Percentiles rank a stretch among this genome's conserved stretches.
phyloP scores from a whole-genome alignment of 495 filamentous ascomycete species.

The Annulohypoxylon stygium region DNA sequence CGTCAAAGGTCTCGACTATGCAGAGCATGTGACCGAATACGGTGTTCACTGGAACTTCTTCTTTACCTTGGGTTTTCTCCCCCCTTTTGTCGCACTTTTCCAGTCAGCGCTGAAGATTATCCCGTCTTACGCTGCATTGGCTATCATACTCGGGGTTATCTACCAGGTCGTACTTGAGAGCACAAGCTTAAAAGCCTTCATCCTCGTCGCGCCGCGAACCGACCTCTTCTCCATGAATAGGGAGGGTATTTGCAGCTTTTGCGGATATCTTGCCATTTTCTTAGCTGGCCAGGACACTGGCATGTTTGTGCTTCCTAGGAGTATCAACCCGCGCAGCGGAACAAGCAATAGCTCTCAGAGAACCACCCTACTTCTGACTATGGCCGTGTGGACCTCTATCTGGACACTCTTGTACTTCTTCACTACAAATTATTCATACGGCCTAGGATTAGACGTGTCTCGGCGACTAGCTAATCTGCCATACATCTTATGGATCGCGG shows the following conservation, averaged over 20 bases:
- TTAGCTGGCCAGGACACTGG: constrained; percentile 87
- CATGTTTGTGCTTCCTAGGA: constrained; percentile 78
- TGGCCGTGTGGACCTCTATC: constrained; percentile 69
- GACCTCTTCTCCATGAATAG: constrained; percentile 88
- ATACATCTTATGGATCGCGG: constrained; percentile 90
- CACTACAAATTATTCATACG: constrained; percentile 74
- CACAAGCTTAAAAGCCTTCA: constrained; percentile 82
- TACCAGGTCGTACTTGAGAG: constrained; percentile 84
- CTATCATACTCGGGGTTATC: constrained; percentile 70
- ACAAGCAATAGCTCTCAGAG: constrained; percentile 54
- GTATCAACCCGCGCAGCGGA: constrained; percentile 55
- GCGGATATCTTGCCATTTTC: constrained; percentile 95
- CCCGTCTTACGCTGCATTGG: constrained; percentile 79
- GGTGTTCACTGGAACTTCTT: constrained; percentile 99
- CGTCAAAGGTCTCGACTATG: constrained; percentile 95
- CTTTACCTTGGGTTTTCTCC: constrained; percentile 91
- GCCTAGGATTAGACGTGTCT: constrained; percentile 80
- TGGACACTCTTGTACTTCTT: constrained; percentile 78
- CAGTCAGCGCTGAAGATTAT: constrained; percentile 71
- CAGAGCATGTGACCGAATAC: constrained; percentile 97
- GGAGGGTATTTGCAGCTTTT: constrained; percentile 93
- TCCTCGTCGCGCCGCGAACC: constrained; percentile 83
- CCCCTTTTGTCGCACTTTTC: constrained; percentile 90
- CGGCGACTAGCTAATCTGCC: constrained; percentile 92
- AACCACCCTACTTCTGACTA: constrained; percentile 68